phyloP scores from a whole-genome alignment of 164 flowering plant species.

The Tetrastigma voinierianum region DNA sequence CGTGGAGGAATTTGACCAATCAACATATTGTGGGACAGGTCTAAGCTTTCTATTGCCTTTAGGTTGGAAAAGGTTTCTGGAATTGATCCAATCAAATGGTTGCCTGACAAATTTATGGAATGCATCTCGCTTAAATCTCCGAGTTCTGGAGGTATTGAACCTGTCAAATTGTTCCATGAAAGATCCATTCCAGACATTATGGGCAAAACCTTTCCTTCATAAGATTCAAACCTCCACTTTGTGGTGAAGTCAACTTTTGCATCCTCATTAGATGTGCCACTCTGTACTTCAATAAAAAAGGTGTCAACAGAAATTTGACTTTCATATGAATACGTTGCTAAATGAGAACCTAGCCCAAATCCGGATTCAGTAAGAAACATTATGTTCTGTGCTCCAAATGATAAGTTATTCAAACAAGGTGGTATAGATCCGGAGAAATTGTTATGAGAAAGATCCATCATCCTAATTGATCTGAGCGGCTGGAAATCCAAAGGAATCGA shows the following conservation, averaged over 20 bases:
- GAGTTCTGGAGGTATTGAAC: conserved; percentile 5
- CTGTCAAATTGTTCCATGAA: conserved; percentile 8
- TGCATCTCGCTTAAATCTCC: not conserved
- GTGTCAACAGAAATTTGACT: not conserved
- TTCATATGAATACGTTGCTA: not conserved
- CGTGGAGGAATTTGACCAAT: conserved; percentile 5
- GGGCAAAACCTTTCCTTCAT: not conserved
- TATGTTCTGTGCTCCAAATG: not conserved
- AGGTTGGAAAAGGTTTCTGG: conserved; percentile 10
- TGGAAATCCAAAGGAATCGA: conserved; percentile 10
- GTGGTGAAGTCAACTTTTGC: not conserved
- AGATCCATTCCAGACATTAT: conserved; percentile 3
- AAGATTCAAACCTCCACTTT: not conserved
- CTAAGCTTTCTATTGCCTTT: conserved; percentile 11
- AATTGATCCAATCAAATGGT: not conserved
- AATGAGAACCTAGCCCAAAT: too few species aligned
- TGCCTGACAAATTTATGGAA: not conserved
- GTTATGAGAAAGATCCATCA: conserved; percentile 18
- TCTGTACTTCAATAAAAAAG: too few species aligned
- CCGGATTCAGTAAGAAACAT: not conserved
- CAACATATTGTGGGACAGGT: conserved; percentile 14
- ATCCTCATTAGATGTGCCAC: too few species aligned
- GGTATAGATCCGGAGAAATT: conserved; percentile 17
- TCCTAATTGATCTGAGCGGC: not conserved
- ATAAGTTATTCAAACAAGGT: not conserved